A percentile compares a stretch with the other conserved stretches of the same genome.
Evolutionary conservation across 176 grass and related monocot genomes (phyloP).

Genomic region (Oryza longistaminata): DNA sequence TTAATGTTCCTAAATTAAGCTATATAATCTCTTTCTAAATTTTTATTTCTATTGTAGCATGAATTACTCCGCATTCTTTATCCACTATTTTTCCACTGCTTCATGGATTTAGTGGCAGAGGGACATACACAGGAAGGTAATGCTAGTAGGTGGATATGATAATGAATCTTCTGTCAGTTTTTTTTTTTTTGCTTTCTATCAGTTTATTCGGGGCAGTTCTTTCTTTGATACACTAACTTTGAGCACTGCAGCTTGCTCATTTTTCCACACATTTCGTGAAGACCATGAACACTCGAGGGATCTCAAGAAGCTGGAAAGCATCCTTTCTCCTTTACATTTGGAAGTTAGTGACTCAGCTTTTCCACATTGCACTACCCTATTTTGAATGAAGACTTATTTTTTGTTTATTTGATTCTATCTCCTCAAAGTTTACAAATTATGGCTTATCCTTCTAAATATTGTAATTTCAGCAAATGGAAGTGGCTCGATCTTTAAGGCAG

Average conservation of each 20-base stretch:
- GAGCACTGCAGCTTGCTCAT: constrained; percentile 63
- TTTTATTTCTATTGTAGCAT: constrained; percentile 57
- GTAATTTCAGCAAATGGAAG: constrained; percentile 80
- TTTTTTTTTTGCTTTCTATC: background rate
- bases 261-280: constrained; percentile 91
- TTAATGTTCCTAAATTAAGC: constrained; percentile 36
- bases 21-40: constrained; percentile 24
- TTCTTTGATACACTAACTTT: constrained; percentile 15
- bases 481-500: constrained; percentile 73
- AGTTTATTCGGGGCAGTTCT: constrained; percentile 2
- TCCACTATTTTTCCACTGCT: constrained; percentile 89
- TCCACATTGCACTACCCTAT: constrained; percentile 4
- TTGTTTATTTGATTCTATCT: constrained; percentile 17
- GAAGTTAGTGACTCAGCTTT: constrained; percentile 55
- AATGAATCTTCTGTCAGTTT: constrained; percentile 14
- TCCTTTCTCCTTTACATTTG: constrained; percentile 90
- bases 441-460: constrained; percentile 14
- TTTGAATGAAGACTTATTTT: constrained; percentile 13
- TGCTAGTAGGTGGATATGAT: constrained; percentile 22
- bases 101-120: constrained; percentile 95
- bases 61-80: constrained; percentile 87
- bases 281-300: constrained; percentile 93
- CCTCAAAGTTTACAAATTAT: constrained; percentile 16
- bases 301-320: constrained; percentile 88
- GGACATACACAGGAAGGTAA: constrained; percentile 85